Evolutionary conservation across 305 asterid genomes (phyloP).

Genomic region (Ajuga reptans): DNA sequence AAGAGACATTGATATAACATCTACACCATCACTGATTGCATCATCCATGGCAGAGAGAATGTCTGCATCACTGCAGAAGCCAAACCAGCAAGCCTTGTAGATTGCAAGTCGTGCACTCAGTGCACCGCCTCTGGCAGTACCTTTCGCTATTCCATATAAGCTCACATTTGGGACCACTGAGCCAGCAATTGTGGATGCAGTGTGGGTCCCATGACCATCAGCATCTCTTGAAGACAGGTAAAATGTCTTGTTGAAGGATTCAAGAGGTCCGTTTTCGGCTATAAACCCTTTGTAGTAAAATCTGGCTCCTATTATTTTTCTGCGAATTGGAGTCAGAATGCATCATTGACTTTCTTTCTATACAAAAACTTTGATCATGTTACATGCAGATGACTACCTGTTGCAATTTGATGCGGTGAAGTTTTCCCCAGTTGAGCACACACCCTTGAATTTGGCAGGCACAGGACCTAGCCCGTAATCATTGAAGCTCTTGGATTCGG

Average conservation of each 20-base stretch:
- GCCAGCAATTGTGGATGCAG: slow-evolving; percentile 54
- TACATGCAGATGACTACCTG: slow-evolving; percentile 25
- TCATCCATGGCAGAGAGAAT: slow-evolving; percentile 46
- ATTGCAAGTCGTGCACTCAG: slow-evolving; percentile 45
- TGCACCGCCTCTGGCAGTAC: slow-evolving; percentile 56
- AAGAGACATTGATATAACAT: slow-evolving; percentile 41
- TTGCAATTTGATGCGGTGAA: slow-evolving; percentile 46
- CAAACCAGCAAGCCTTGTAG: slow-evolving; percentile 56
- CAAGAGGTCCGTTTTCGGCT: slow-evolving; percentile 33
- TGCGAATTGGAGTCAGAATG: slow-evolving; percentile 17
- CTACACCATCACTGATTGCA: slow-evolving; percentile 46
- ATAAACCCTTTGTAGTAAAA: slow-evolving; percentile 34
- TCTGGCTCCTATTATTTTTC: slow-evolving; percentile 58
- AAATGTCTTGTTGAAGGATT: slow-evolving; percentile 27
- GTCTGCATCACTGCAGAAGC: slow-evolving; percentile 36
- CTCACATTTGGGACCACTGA: slow-evolving; percentile 29
- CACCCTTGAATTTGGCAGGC: slow-evolving; percentile 46
- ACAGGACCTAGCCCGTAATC: slow-evolving; percentile 38
- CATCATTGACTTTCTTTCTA: slow-evolving; percentile 1
- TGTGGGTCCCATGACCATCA: slow-evolving; percentile 56
- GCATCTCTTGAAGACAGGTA: slow-evolving; percentile 42
- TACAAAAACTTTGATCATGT: neutral
- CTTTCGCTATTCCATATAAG: slow-evolving; percentile 39
- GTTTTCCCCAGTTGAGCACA: slow-evolving; percentile 36
- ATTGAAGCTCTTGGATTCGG: slow-evolving; percentile 46